phyloP scores from a whole-genome alignment of 805 yeast genomes.

The Tetrapisispora taiwanensis region DNA sequence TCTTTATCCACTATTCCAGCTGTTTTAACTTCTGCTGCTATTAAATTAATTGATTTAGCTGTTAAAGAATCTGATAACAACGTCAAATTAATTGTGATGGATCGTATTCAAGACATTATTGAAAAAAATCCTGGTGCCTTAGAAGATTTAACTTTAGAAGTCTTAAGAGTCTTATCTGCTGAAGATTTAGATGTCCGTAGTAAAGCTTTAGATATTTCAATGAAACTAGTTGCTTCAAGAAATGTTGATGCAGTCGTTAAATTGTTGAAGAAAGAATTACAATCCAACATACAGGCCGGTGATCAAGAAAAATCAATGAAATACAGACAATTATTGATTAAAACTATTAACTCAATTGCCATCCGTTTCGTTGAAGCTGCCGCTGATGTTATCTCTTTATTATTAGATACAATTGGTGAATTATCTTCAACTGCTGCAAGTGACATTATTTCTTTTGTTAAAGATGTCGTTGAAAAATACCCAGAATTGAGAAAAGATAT shows the following conservation, averaged over 20 bases:
- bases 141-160: conserved; percentile 75
- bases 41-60: conserved; percentile 79
- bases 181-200: conserved; percentile 87
- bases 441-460: conserved; percentile 83
- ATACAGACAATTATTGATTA: conserved; percentile 80
- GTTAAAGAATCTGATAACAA: conserved; percentile 91
- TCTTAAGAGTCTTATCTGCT: conserved; percentile 73
- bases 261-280: conserved; percentile 82
- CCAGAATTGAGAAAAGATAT: conserved; percentile 66
- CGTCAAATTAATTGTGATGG: conserved; percentile 84
- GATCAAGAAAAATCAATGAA: conserved; percentile 76
- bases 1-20: conserved; percentile 51
- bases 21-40: conserved; percentile 67
- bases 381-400: conserved; percentile 75
- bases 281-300: conserved; percentile 49
- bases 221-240: conserved; percentile 70
- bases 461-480: conserved; percentile 87
- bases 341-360: conserved; percentile 83
- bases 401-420: conserved; percentile 79
- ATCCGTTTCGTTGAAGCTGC: conserved; percentile 85
- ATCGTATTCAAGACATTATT: conserved; percentile 71
- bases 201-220: conserved; percentile 77
- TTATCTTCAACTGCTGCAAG: conserved; percentile 76
- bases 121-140: conserved; percentile 68
- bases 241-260: conserved; percentile 92